Evolutionary conservation across 441 rosid genomes (phyloP), one percentile per base, ranked within the genome.

Genomic region (Pelargonium exstipulatum): DNA sequence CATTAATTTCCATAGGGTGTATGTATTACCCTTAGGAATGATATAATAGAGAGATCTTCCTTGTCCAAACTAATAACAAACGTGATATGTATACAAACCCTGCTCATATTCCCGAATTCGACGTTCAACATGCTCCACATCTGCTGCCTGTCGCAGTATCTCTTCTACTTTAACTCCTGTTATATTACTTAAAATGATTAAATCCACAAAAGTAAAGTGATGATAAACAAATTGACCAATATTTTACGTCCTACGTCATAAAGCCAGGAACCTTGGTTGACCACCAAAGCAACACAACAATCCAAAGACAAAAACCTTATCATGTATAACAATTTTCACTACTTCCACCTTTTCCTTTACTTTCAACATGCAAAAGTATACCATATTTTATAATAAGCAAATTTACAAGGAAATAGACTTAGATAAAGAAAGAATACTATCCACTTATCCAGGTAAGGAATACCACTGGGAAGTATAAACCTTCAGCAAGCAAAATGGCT

Each of bases 61-160:
- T 3, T 62, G 65, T 29, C 17, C 12, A 60, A 65, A 42, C 35
- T 16, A 64, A 37, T 73, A 62, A 67, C 26, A 69, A 37, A 65
- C 55, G 29, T 4, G 18, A 64, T 68, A 37, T 63, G 60, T 48
- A 17, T 71, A 83, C 85, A 72, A 77, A 92, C 98, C 98, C 77
- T 95, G 91, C 83, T 92, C 98, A 73, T 87, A 95, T 77, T 90
- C 98, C 55, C 85, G 85, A 83, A 95, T 86, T 70, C 99, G 88
- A 76, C 65, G 86, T 80, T 90, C 89, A 65, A 95, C 99, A 78
- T 90, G 95, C 71, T 95, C 99, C 53, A 95, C 99, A 82, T 88
- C 96, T 35, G 99, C 99, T 73, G 99, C 99, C 82, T 95, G 98
- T 73, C 99, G 81, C 85, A 95, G 81, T 73, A 95, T 89, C 70